Evolutionary conservation across 768 basidiomycete genomes (phyloP).

Genomic region (Termitomyces sp.): DNA sequence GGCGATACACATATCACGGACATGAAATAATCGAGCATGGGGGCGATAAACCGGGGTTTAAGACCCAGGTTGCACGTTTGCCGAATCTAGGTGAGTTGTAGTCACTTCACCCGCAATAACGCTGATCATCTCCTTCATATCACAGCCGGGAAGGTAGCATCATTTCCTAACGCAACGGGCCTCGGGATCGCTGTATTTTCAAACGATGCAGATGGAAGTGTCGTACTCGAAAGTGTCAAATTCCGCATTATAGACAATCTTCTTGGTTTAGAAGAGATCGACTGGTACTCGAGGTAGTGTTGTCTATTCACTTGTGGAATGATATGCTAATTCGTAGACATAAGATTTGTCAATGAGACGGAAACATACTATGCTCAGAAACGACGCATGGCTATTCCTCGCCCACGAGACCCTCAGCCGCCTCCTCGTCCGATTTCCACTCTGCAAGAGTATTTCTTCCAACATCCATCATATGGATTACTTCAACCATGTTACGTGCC

Average conservation of each 20-base stretch:
- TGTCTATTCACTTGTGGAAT: background rate
- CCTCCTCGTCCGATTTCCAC: slow-evolving; percentile 8
- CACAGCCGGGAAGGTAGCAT: background rate
- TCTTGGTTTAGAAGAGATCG: slow-evolving; percentile 26
- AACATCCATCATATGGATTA: slow-evolving; percentile 31
- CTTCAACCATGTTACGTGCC: slow-evolving; percentile 30
- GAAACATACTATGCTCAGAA: slow-evolving; percentile 18
- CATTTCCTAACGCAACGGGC: slow-evolving; percentile 30
- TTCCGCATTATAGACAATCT: slow-evolving; percentile 35
- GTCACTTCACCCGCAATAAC: background rate
- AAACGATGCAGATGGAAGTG: slow-evolving; percentile 34
- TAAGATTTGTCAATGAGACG: slow-evolving; percentile 24
- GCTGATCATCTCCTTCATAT: background rate
- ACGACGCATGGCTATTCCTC: slow-evolving; percentile 22
- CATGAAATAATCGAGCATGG: slow-evolving; percentile 41
- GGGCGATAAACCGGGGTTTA: slow-evolving; percentile 36
- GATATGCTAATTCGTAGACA: background rate
- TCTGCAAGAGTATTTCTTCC: slow-evolving; percentile 25
- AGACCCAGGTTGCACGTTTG: slow-evolving; percentile 18
- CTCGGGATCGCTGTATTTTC: slow-evolving; percentile 36
- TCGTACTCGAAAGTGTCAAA: slow-evolving; percentile 32
- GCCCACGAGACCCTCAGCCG: slow-evolving; percentile 17
- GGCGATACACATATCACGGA: slow-evolving; percentile 34
- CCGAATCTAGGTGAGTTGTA: slow-evolving; percentile 8
- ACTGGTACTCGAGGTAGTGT: slow-evolving; percentile 35